phyloP scores from a whole-genome alignment of 495 filamentous ascomycete species.

The Bathelium albidoporum region DNA sequence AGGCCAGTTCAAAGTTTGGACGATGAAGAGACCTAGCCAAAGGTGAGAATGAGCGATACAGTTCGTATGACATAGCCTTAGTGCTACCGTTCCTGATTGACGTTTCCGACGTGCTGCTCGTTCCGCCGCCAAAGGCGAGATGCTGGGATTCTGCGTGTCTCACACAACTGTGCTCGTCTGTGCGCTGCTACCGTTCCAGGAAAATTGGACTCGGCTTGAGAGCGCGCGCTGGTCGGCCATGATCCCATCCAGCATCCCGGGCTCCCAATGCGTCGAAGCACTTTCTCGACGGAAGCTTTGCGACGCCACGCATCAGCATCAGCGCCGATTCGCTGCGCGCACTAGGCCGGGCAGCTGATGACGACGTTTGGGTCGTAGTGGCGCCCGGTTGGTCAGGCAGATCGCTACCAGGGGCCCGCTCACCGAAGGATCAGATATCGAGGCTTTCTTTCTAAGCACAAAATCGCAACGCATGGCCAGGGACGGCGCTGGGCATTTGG shows the following conservation, averaged over 20 bases:
- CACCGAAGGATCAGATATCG: not conserved
- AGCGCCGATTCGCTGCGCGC: not conserved
- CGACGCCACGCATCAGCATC: not conserved
- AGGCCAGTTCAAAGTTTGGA: constrained; percentile 1
- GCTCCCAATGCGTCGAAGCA: not conserved
- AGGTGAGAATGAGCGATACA: not conserved
- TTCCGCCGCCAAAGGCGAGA: not conserved
- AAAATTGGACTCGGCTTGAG: not conserved
- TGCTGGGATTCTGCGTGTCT: not conserved
- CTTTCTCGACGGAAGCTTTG: constrained; percentile 1
- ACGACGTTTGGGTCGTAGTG: not conserved
- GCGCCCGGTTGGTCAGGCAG: not conserved
- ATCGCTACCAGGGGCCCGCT: not conserved
- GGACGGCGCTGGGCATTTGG: not conserved
- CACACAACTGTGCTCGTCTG: not conserved
- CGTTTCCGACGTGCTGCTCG: constrained; percentile 4
- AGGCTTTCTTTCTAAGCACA: not conserved
- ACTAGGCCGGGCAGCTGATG: not conserved
- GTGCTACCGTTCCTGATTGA: constrained; percentile 5
- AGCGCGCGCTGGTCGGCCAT: not conserved
- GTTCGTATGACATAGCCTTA: constrained; percentile 6
- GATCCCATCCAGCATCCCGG: not conserved
- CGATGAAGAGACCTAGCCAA: not conserved
- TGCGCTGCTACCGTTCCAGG: constrained; percentile 4
- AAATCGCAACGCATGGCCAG: not conserved